Base-by-base conservation (phyloP, 2,329 filamentous ascomycete species). In the Xylariaceae sp. region DNA sequence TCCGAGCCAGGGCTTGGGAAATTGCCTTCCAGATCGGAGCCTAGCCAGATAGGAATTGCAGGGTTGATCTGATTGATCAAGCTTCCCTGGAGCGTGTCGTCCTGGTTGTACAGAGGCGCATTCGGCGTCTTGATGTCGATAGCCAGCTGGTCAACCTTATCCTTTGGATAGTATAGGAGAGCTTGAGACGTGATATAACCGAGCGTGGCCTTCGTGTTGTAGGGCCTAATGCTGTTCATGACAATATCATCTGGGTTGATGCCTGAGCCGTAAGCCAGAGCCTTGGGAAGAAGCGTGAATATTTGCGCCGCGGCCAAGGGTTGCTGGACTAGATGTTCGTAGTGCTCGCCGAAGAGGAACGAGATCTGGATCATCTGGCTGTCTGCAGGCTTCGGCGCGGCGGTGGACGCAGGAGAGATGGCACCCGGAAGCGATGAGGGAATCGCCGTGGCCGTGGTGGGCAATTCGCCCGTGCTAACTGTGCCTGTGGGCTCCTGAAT, bases 121-220 rank as follows among this genome's bases (percentile, higher is more conserved):
- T 77, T 76, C 11, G 86, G 81, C 35, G 80, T 80, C 55, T 78
- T 76, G 43, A 96, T 69, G 55, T 88, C 78, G 47, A 81, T 66
- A 40, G 75, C 67, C 17, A 97, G 71, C 18, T 74, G 70, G 40
- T 79, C 74, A 27, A 94, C 75, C 53, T 86, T 69, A 34, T 76
- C 76, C 6, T 68, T 71, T 1, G 88, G 88, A 53, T 94, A 86
- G 60, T 82, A 88, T 42, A 83, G 78, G 50, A 88, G 70, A 12
- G 82, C 85, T 44, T 88, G 62, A 1, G 89, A 94, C 0, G 88
- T 94, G 48, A 94, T 81, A 65, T 85, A 97, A 29, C 83, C 83
- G 38, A 84, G 71, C 39, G 71, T 71, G 23, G 65, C 57, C 30
- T 73, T 75, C 0, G 86, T 92, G 59, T 94, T 82, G 51, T 84